Base-by-base conservation (phyloP, 2,329 filamentous ascomycete species). In the Bimuria novae-zelandiae region DNA sequence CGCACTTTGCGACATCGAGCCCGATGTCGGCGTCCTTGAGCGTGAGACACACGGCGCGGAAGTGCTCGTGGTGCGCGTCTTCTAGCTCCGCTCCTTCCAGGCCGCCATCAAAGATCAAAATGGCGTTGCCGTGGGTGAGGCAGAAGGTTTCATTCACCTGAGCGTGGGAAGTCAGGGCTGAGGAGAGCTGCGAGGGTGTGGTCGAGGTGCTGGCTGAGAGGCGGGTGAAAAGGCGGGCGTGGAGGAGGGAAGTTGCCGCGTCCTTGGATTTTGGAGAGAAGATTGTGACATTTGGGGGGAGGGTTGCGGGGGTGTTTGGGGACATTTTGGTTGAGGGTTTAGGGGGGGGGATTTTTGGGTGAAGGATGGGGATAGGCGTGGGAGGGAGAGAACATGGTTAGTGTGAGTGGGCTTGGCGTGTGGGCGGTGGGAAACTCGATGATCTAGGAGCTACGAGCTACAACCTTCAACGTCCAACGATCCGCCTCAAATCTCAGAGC, bases 1-100 rank as follows among this genome's bases (percentile, higher is more conserved):
- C 44, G 23, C 44, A 47, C 23, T 30, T 27, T 3, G 32, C 44
- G 12, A 47, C 44, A 39, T 47, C 44, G 11, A 47, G 44, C 14
- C 33, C 33, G 33, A 47, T 30, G 17, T 47, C 44, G 7, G 44
- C 44, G 16, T 47, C 44, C 8, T 30, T 27, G 12, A 47, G 23
- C 32, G 44, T 33, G 8, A 47, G 33, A 23, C 44, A 47, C n/a
- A 47, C 44, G 8, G 33, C 33, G 22, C 44, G 44, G 22, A 47
- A 47, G 25, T 47, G 44, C 23, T 29, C 32, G 14, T 47, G 44
- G 22, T 47, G 44, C 22, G 17, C 32, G 23, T 47, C 33, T 16
- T 47, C n/a, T 16, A 37, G 44, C n/a, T 19, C 11, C 10, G 16
- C 44, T 14, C 44, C 33, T 37, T 21, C 33, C 11, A 3, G 17